Conservation (phyloP, 768 basidiomycete genomes). For the Termitomyces bulborhizus region DNA sequence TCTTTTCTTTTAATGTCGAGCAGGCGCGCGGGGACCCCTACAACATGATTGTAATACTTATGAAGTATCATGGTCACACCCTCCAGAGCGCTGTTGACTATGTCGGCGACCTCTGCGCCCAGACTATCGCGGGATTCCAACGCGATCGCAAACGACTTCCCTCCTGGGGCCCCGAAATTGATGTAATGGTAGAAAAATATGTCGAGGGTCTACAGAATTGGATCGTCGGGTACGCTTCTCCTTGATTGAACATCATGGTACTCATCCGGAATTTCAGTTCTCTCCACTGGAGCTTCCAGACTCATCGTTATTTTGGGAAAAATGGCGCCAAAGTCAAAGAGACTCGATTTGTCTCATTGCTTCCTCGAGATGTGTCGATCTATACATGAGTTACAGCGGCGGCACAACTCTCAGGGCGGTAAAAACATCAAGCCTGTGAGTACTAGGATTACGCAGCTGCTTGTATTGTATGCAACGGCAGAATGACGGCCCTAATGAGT, state of each 20-base stretch:
- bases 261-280: constrained; percentile 26
- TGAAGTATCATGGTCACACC: constrained; percentile 49
- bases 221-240: constrained; percentile 51
- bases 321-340: constrained; percentile 49
- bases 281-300: constrained; percentile 68
- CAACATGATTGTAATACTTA: constrained; percentile 67
- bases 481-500: too few species aligned
- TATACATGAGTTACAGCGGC: too few species aligned
- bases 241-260: not conserved
- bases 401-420: too few species aligned
- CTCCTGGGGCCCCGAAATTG: constrained; percentile 56
- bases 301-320: constrained; percentile 61
- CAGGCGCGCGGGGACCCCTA: constrained; percentile 66
- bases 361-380: constrained; percentile 25
- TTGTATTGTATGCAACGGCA: too few species aligned
- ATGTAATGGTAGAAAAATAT: constrained; percentile 55
- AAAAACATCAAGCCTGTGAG: too few species aligned
- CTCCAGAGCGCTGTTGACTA: constrained; percentile 60
- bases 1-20: constrained; percentile 72
- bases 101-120: constrained; percentile 54
- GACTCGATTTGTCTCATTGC: constrained; percentile 44
- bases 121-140: constrained; percentile 47
- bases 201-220: constrained; percentile 59
- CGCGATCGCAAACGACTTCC: constrained; percentile 43
- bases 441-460: too few species aligned